Percentiles rank a stretch among this genome's conserved stretches.
Conservation (phyloP, 2,329 filamentous ascomycete genomes). For the Cladosporium sp. region DNA sequence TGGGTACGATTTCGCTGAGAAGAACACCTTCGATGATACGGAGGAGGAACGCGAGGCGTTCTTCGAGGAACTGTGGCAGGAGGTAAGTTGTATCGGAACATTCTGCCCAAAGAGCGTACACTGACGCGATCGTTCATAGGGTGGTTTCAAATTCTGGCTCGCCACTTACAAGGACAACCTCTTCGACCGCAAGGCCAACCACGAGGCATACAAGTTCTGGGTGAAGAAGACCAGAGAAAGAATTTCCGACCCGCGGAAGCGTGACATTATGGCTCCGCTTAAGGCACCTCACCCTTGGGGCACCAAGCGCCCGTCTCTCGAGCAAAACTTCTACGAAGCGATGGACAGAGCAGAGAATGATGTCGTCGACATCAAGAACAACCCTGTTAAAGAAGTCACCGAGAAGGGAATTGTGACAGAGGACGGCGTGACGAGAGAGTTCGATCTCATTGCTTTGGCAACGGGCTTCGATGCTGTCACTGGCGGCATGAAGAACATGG, state of each 20-base stretch:
- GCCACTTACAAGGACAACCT: slow-evolving; percentile 45
- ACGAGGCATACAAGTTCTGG: slow-evolving; percentile 50
- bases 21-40: slow-evolving; percentile 52
- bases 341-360: slow-evolving; percentile 46
- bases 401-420: slow-evolving; percentile 47
- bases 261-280: slow-evolving; percentile 47
- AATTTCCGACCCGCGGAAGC: slow-evolving; percentile 48
- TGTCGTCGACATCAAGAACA: slow-evolving; percentile 46
- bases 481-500: slow-evolving; percentile 41
- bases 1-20: slow-evolving; percentile 55
- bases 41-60: slow-evolving; percentile 46
- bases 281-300: slow-evolving; percentile 47
- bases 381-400: slow-evolving; percentile 45
- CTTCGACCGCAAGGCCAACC: slow-evolving; percentile 43
- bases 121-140: slow-evolving; percentile 38
- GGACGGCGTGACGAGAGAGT: slow-evolving; percentile 45
- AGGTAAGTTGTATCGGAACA: not conserved
- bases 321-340: slow-evolving; percentile 52
- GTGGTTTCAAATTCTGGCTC: slow-evolving; percentile 46
- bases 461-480: slow-evolving; percentile 48
- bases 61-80: slow-evolving; percentile 44
- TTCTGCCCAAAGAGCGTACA: slow-evolving; percentile 25
- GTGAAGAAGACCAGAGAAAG: slow-evolving; percentile 45
- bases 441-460: slow-evolving; percentile 48
- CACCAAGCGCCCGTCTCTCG: slow-evolving; percentile 48